Evolutionary conservation across 2,329 filamentous ascomycete genomes (phyloP).

Genomic region (Exophiala xenobiotica): DNA sequence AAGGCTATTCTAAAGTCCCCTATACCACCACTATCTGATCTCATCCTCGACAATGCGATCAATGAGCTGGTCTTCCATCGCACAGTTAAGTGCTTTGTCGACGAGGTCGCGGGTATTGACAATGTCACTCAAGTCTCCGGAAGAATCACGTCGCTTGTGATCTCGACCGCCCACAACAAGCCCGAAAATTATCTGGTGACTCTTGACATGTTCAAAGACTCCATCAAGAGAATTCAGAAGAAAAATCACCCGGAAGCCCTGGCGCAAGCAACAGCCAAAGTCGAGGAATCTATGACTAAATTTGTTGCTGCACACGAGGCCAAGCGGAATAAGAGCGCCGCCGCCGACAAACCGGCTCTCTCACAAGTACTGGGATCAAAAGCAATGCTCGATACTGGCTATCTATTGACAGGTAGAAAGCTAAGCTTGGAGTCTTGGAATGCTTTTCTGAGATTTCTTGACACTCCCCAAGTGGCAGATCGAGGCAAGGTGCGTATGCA

Average conservation of each 20-base stretch:
- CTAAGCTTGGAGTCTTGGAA: conserved; percentile 7
- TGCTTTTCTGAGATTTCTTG: conserved; percentile 11
- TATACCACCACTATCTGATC: conserved; percentile 24
- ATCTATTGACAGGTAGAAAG: conserved; percentile 6
- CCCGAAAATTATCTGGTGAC: conserved; percentile 21
- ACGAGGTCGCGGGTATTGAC: too few relatives aligned
- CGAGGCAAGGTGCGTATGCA: conserved; percentile 2
- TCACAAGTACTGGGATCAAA: too few relatives aligned
- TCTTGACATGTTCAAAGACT: conserved; percentile 12
- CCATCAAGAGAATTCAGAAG: conserved; percentile 1
- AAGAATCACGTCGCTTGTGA: conserved; percentile 23
- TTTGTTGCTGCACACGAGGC: conserved; percentile 18
- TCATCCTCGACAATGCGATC: conserved; percentile 22
- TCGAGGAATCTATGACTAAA: conserved; percentile 22
- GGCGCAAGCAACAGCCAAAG: conserved; percentile 17
- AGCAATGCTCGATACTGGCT: background rate
- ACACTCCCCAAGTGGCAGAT: conserved; percentile 2
- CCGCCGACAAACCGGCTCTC: too few relatives aligned
- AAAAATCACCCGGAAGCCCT: conserved; percentile 9
- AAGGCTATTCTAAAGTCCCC: conserved; percentile 23
- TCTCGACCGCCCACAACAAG: conserved; percentile 17
- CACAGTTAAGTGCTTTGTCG: conserved; percentile 8
- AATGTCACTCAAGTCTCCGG: too few relatives aligned
- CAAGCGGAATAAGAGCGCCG: conserved; percentile 14
- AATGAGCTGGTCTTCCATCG: conserved; percentile 16